Conservation (phyloP, 1,284 basidiomycete species). For the Boletus subluridellus region DNA sequence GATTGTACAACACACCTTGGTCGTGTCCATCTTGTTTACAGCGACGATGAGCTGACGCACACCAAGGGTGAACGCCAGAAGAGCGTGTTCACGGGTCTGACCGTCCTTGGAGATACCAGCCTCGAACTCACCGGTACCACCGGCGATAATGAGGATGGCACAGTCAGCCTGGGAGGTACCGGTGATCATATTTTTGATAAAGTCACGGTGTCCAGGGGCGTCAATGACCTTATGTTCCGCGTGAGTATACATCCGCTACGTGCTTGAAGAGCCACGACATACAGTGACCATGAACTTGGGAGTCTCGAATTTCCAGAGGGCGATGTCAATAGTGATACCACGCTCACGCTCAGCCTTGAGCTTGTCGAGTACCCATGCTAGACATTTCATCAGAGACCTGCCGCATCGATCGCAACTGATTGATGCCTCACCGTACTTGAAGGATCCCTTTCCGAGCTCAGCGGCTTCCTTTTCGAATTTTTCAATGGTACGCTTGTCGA, state of each 20-base stretch:
- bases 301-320: conserved; percentile 99
- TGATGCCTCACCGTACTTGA: conserved; percentile 83
- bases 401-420: conserved; percentile 25
- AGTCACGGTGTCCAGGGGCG: conserved; percentile 99
- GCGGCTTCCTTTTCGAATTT: conserved; percentile 99
- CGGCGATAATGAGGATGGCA: conserved; percentile 99
- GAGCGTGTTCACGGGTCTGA: conserved; percentile 99
- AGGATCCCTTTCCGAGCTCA: conserved; percentile 99
- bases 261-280: conserved; percentile 31
- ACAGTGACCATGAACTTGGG: conserved; percentile 89
- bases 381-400: conserved; percentile 16
- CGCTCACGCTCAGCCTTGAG: conserved; percentile 99
- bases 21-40: conserved; percentile 99
- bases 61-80: conserved; percentile 99
- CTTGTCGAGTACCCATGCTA: conserved; percentile 99
- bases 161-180: conserved; percentile 99
- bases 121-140: conserved; percentile 99
- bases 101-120: conserved; percentile 99
- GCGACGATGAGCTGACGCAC: conserved; percentile 99
- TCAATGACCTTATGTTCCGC: conserved; percentile 74
- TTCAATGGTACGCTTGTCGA: conserved; percentile 99
- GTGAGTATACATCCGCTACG: conserved; percentile 12
- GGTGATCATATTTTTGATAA: conserved; percentile 99
- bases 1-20: conserved; percentile 57
- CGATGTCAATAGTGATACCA: conserved; percentile 99